A percentile compares a stretch with the other conserved stretches of the same genome.
phyloP scores from a whole-genome alignment of 2,329 filamentous ascomycete genomes.

The Cordyceps pruinosa region DNA sequence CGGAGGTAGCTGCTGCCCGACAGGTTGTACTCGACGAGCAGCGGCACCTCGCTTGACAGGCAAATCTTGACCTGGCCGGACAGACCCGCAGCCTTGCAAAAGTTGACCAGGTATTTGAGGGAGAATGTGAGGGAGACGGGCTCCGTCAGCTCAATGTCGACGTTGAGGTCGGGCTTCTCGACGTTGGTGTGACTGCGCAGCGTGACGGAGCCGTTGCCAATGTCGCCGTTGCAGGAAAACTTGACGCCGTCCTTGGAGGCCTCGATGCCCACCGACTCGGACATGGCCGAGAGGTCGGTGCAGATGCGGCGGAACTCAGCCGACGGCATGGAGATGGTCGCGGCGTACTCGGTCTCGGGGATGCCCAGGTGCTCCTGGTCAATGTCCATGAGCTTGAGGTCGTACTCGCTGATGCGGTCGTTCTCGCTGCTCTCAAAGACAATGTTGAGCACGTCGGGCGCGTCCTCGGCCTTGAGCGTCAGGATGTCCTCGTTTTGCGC shows the following conservation, averaged over 20 bases:
- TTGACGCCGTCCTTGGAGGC: slow-evolving; percentile 96
- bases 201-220: slow-evolving; percentile 89
- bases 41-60: slow-evolving; percentile 90
- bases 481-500: slow-evolving; percentile 91
- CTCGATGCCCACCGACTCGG: slow-evolving; percentile 94
- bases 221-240: slow-evolving; percentile 89
- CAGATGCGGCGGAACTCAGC: slow-evolving; percentile 92
- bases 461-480: slow-evolving; percentile 95
- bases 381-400: slow-evolving; percentile 99
- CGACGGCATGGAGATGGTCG: slow-evolving; percentile 82
- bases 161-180: slow-evolving; percentile 79
- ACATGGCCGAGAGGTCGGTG: slow-evolving; percentile 83
- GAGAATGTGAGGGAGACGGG: slow-evolving; percentile 94
- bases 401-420: slow-evolving; percentile 95
- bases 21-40: slow-evolving; percentile 87
- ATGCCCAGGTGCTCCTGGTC: slow-evolving; percentile 99
- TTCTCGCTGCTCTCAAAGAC: slow-evolving; percentile 85
- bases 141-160: slow-evolving; percentile 85
- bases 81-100: slow-evolving; percentile 92
- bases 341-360: slow-evolving; percentile 96
- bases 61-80: slow-evolving; percentile 81
- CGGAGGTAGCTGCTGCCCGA: slow-evolving; percentile 79
- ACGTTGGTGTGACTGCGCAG: slow-evolving; percentile 82
- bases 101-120: slow-evolving; percentile 98
- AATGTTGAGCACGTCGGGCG: slow-evolving; percentile 90